Evolutionary conservation across 805 yeast species (phyloP).

Genomic region (Wickerhamomyces tratensis): DNA sequence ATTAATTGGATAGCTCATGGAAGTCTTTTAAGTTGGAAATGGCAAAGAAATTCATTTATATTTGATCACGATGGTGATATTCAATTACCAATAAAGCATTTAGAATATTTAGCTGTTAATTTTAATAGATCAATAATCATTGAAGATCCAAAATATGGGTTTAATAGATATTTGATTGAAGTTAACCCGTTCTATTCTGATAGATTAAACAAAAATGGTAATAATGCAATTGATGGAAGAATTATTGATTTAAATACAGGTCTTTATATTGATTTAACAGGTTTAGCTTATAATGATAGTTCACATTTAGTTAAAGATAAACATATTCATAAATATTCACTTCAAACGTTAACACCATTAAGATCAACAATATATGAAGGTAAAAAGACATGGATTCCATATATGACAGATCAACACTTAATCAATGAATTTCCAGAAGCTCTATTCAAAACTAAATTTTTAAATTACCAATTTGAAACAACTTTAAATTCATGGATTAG

Average conservation of each 20-base stretch:
- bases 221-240: constrained; percentile 47
- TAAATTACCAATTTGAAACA: constrained; percentile 1
- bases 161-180: constrained; percentile 38
- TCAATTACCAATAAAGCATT: constrained; percentile 35
- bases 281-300: constrained; percentile 17
- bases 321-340: constrained; percentile 1
- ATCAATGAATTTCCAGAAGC: constrained; percentile 5
- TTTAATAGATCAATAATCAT: constrained; percentile 36
- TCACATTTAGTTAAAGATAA: constrained; percentile 1
- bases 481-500: constrained; percentile 1
- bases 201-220: constrained; percentile 36
- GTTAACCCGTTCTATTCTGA: constrained; percentile 33
- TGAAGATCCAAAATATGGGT: constrained; percentile 29
- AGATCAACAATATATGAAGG: constrained; percentile 6
- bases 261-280: constrained; percentile 51
- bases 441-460: background rate
- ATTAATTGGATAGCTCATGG: constrained; percentile 50
- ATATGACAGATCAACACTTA: constrained; percentile 1
- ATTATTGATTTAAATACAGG: constrained; percentile 53
- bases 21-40: constrained; percentile 42
- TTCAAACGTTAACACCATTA: constrained; percentile 4
- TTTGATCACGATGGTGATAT: constrained; percentile 52
- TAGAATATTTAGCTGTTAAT: constrained; percentile 28
- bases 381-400: constrained; percentile 2
- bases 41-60: constrained; percentile 43